phyloP scores from a whole-genome alignment of 148 eudicot genomes.

The Bassia scoparia region DNA sequence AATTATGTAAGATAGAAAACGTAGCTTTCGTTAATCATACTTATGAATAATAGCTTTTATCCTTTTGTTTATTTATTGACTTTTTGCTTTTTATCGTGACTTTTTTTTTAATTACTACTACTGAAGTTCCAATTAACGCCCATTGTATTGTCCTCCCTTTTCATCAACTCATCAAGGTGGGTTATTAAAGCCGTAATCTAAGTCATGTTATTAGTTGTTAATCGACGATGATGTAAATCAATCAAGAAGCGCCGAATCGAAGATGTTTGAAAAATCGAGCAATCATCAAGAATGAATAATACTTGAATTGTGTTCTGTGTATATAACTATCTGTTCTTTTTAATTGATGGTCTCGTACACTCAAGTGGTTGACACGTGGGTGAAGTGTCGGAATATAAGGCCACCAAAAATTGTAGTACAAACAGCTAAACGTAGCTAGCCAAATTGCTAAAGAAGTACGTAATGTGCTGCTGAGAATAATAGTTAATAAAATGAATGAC shows the following conservation, averaged over 20 bases:
- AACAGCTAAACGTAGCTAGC: slow-evolving; percentile 2
- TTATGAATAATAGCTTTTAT: not conserved
- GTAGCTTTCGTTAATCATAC: slow-evolving; percentile 7
- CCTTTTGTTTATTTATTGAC: slow-evolving; percentile 16
- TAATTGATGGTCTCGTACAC: not conserved
- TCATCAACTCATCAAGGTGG: no score
- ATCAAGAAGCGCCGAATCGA: no score
- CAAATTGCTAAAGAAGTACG: slow-evolving; percentile 5
- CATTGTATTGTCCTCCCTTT: no score
- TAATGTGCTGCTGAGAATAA: slow-evolving; percentile 7
- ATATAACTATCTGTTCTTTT: no score
- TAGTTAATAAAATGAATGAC: no score
- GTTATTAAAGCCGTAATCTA: no score
- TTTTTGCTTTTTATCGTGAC: not conserved
- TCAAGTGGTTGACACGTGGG: slow-evolving; percentile 9
- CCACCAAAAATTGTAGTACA: not conserved
- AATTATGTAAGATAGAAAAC: not conserved
- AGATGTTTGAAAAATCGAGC: no score
- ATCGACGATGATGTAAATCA: no score
- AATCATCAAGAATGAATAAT: no score
- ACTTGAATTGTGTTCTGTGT: no score
- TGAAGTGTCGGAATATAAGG: slow-evolving; percentile 27
- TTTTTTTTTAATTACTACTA: not conserved
- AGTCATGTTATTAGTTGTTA: no score
- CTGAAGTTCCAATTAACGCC: not conserved